Base-by-base conservation (phyloP, 352 stramenopile species). In the Thraustochytrium striatum region DNA sequence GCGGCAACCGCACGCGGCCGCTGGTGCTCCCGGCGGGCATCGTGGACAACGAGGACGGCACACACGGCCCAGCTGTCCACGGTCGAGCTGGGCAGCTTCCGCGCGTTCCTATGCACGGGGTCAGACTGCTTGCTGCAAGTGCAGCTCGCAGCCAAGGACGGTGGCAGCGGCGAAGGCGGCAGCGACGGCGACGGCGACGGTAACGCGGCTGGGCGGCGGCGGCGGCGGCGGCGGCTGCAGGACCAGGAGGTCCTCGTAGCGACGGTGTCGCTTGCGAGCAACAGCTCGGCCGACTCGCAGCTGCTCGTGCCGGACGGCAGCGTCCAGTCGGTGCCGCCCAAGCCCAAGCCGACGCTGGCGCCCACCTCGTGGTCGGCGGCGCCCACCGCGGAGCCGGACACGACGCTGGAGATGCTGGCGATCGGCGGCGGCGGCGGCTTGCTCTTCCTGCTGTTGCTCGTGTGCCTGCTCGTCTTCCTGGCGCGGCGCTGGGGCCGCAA, bases 11-110 rank as follows among this genome's bases (percentile, higher is more conserved):
- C 9, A 38, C 2, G n/a, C 16, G 47, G 19, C 68, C 53, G 33
- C 33, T n/a, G 5, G 5, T 36, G 8, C 3, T 65, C 11, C 43
- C 43, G 13, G 68, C 50, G 32, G 41, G 21, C 28, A 39, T 75
- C 0, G 9, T 75, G 5, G 68, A 75, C 68, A 61, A 58, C 39
- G 68, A 72, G 13, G 68, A 75, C 30, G 68, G 68, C n/a, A 75
- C 68, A 75, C 2, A 30, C 50, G 13, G 47, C 53, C 21, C 30
- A 3, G 47, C 47, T 75, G 19, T 16, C 43, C 21, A 75, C 68
- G 30, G 47, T 55, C 8, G 13, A 32, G n/a, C 3, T 47, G 9
- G 68, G 68, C 53, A 30, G 38, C 2, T 75, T 65, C 32, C 39
- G 52, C 0, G 39, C 68, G 0, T 59, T 69, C 36, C 19, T 75